Percentiles rank a stretch among this genome's conserved stretches.
phyloP scores from a whole-genome alignment of 2,329 filamentous ascomycete species.

The Colletotrichum coccodes region DNA sequence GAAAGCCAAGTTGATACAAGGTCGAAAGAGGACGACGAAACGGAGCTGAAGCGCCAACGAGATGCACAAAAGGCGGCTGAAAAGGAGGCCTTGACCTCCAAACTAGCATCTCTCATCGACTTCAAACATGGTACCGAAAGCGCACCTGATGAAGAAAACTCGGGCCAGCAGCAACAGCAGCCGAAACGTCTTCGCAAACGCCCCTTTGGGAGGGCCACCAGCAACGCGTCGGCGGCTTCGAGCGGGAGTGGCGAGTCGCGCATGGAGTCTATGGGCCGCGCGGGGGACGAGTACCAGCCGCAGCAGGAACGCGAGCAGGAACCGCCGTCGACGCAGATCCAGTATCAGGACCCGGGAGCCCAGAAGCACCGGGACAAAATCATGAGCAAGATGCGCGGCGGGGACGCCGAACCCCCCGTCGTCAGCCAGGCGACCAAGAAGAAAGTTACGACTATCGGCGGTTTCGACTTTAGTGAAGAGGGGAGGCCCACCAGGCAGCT shows the following conservation, averaged over 20 bases:
- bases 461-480: slow-evolving; percentile 24
- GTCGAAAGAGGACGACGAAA: slow-evolving; percentile 34
- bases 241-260: slow-evolving; percentile 52
- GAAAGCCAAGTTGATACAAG: slow-evolving; percentile 26
- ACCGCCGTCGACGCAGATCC: slow-evolving; percentile 62
- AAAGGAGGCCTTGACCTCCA: slow-evolving; percentile 52
- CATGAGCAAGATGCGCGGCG: slow-evolving; percentile 53
- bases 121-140: slow-evolving; percentile 36
- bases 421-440: slow-evolving; percentile 3
- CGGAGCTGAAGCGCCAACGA: slow-evolving; percentile 22
- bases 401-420: background rate
- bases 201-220: slow-evolving; percentile 67
- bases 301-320: slow-evolving; percentile 20
- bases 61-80: slow-evolving; percentile 45
- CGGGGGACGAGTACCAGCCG: slow-evolving; percentile 10
- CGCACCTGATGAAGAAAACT: slow-evolving; percentile 31
- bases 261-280: slow-evolving; percentile 34
- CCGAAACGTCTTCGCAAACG: slow-evolving; percentile 49
- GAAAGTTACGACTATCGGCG: slow-evolving; percentile 9
- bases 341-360: slow-evolving; percentile 63
- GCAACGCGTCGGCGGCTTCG: slow-evolving; percentile 65
- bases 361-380: slow-evolving; percentile 53
- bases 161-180: slow-evolving; percentile 9
- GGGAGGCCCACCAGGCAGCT: slow-evolving; percentile 6
- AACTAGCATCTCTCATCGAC: slow-evolving; percentile 55